phyloP scores from a whole-genome alignment of 257 asterid species.

The Forsythia viridissima region DNA sequence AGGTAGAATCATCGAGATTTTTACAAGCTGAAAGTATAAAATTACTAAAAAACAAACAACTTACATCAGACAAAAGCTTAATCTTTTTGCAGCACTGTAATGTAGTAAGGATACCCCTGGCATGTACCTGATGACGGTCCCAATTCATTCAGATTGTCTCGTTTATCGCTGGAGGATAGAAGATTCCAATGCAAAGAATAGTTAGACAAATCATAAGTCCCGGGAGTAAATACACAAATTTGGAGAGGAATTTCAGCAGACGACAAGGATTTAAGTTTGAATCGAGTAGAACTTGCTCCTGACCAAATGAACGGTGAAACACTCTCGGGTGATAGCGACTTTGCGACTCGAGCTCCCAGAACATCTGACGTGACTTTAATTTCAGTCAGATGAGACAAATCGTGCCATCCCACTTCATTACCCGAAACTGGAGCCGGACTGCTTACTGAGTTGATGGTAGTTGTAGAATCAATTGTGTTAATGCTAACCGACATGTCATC shows the following conservation, averaged over 20 bases:
- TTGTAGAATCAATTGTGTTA: slow-evolving; percentile 50
- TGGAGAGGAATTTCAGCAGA: slow-evolving; percentile 63
- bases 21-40: slow-evolving; percentile 35
- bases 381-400: slow-evolving; percentile 51
- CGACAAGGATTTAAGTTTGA: slow-evolving; percentile 61
- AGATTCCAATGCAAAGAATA: slow-evolving; percentile 75
- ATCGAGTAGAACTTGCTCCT: slow-evolving; percentile 64
- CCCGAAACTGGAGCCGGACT: slow-evolving; percentile 42
- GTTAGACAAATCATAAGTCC: slow-evolving; percentile 86
- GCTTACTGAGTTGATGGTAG: slow-evolving; percentile 27
- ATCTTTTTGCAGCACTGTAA: slow-evolving; percentile 71
- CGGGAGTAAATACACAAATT: slow-evolving; percentile 72
- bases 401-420: slow-evolving; percentile 88
- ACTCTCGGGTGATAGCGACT: slow-evolving; percentile 40
- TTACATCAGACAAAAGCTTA: slow-evolving; percentile 26
- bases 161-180: slow-evolving; percentile 22
- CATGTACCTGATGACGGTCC: slow-evolving; percentile 60
- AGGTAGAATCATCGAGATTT: slow-evolving; percentile 26
- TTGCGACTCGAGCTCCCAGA: slow-evolving; percentile 35
- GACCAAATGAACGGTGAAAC: slow-evolving; percentile 84
- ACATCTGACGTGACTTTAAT: slow-evolving; percentile 53
- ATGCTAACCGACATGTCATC: slow-evolving; percentile 50
- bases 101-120: slow-evolving; percentile 65
- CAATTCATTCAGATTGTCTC: slow-evolving; percentile 22
- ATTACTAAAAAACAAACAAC: slow-evolving; percentile 28